These are phyloP conservation scores for Raffaelea arxii DNA, from an alignment of 2,329 filamentous ascomycete genomes.

Conservation along the genomic window DNA sequence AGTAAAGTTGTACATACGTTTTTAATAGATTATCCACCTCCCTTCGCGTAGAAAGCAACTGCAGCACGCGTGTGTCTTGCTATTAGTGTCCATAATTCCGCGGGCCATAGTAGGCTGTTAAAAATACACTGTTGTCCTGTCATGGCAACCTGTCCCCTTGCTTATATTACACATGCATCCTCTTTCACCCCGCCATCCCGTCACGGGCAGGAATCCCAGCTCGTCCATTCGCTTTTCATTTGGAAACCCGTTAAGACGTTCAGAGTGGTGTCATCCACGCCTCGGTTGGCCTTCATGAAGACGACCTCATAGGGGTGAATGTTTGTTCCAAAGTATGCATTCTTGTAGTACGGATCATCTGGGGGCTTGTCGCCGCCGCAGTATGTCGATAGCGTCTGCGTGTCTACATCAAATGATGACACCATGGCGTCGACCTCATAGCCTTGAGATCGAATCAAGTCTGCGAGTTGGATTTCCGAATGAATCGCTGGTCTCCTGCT, in stretches of 20 bases:
- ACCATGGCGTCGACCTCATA: slow-evolving; percentile 25
- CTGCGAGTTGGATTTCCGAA: slow-evolving; percentile 22
- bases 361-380: slow-evolving; percentile 17
- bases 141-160: too few species aligned
- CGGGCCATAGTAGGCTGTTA: too few species aligned
- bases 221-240: slow-evolving; percentile 13
- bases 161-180: too few species aligned
- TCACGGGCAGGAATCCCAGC: slow-evolving; percentile 18
- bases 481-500: slow-evolving; percentile 17
- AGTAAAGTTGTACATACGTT: too few species aligned
- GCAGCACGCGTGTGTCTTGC: too few species aligned
- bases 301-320: slow-evolving; percentile 28
- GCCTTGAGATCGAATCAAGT: slow-evolving; percentile 18
- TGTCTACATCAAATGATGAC: slow-evolving; percentile 17
- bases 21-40: too few species aligned
- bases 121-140: too few species aligned
- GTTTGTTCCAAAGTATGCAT: slow-evolving; percentile 22
- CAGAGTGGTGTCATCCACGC: slow-evolving; percentile 19
- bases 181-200: too few species aligned
- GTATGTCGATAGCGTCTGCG: neutral
- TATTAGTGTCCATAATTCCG: too few species aligned
- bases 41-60: too few species aligned
- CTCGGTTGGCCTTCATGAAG: slow-evolving; percentile 24
- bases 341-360: slow-evolving; percentile 12
- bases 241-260: slow-evolving; percentile 22